Percentiles rank a stretch among this genome's conserved stretches.
These are phyloP conservation scores for Lentinus polychrous DNA, from an alignment of 1,284 basidiomycete genomes.

Conservation along the genomic window DNA sequence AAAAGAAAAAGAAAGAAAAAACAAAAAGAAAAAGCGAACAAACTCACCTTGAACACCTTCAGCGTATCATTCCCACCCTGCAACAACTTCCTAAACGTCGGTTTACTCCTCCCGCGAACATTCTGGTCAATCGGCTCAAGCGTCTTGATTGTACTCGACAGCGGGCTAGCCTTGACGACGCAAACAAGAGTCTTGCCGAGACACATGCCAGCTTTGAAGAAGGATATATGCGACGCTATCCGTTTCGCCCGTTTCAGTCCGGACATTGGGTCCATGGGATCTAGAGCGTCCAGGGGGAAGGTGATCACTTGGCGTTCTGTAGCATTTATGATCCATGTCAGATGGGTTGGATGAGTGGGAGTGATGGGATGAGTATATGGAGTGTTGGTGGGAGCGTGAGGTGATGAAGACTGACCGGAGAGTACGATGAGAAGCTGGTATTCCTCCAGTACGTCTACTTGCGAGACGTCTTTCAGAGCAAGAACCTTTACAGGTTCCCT, in stretches of 20 bases:
- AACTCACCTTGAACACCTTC: constrained; percentile 82
- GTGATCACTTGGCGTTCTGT: constrained; percentile 92
- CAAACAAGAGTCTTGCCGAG: constrained; percentile 94
- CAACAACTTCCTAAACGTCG: constrained; percentile 89
- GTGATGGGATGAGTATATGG: background rate
- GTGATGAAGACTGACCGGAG: constrained; percentile 53
- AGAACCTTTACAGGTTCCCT: constrained; percentile 89
- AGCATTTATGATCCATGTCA: background rate
- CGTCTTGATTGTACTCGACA: constrained; percentile 97
- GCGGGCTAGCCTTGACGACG: constrained; percentile 91
- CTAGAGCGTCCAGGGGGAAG: constrained; percentile 91
- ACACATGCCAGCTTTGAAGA: constrained; percentile 96
- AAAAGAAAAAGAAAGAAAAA: background rate
- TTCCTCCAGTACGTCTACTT: constrained; percentile 96
- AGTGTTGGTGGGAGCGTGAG: no score
- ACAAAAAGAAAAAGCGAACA: background rate
- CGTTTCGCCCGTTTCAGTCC: constrained; percentile 92
- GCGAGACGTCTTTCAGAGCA: constrained; percentile 83
- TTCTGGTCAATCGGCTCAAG: constrained; percentile 95
- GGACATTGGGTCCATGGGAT: constrained; percentile 84
- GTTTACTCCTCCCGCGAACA: constrained; percentile 78
- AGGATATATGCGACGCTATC: constrained; percentile 93
- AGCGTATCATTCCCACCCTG: constrained; percentile 95
- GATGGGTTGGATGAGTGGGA: background rate
- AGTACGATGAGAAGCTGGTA: constrained; percentile 94